A percentile compares a stretch with the other conserved stretches of the same genome.
phyloP scores from a whole-genome alignment of 2,329 filamentous ascomycete genomes.

The Penicillium sp. region DNA sequence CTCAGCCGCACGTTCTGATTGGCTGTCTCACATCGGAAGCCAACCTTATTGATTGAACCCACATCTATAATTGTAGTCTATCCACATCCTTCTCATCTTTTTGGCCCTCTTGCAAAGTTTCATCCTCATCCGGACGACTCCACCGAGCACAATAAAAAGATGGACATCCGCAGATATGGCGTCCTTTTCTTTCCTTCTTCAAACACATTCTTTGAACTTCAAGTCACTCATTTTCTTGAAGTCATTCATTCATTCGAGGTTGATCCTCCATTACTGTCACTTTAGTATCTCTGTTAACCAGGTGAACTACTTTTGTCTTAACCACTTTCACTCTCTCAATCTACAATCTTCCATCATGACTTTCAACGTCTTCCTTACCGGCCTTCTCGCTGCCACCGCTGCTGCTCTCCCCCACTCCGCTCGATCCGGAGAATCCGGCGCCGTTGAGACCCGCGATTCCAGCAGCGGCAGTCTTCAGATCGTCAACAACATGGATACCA shows the following conservation, averaged over 20 bases:
- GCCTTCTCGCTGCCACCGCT: slow-evolving; percentile 22
- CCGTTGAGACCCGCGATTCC: slow-evolving; percentile 5
- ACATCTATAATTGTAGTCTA: slow-evolving; percentile 10
- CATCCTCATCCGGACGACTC: slow-evolving; percentile 1
- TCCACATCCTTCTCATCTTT: slow-evolving; percentile 3
- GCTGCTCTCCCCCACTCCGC: slow-evolving; percentile 17
- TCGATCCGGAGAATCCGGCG: slow-evolving; percentile 6
- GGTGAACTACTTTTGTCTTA: slow-evolving; percentile 1
- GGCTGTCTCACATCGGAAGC: not conserved
- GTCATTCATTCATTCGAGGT: slow-evolving; percentile 10
- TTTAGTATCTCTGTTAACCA: slow-evolving; percentile 5
- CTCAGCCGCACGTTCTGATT: slow-evolving; percentile 6
- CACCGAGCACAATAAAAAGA: slow-evolving; percentile 5
- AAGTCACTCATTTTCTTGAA: slow-evolving; percentile 16
- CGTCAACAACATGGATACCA: slow-evolving; percentile 33
- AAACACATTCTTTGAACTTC: slow-evolving; percentile 14
- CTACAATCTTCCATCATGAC: slow-evolving; percentile 13
- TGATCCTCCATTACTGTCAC: slow-evolving; percentile 10
- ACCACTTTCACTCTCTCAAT: slow-evolving; percentile 5
- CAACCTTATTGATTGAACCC: slow-evolving; percentile 8
- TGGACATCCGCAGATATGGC: not conserved
- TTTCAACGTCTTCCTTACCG: slow-evolving; percentile 23
- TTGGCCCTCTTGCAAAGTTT: not conserved
- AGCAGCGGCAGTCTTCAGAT: slow-evolving; percentile 29
- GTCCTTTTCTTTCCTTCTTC: not conserved